phyloP scores from a whole-genome alignment of 768 basidiomycete species.

The Pseudohyphozyma bogoriensis region DNA sequence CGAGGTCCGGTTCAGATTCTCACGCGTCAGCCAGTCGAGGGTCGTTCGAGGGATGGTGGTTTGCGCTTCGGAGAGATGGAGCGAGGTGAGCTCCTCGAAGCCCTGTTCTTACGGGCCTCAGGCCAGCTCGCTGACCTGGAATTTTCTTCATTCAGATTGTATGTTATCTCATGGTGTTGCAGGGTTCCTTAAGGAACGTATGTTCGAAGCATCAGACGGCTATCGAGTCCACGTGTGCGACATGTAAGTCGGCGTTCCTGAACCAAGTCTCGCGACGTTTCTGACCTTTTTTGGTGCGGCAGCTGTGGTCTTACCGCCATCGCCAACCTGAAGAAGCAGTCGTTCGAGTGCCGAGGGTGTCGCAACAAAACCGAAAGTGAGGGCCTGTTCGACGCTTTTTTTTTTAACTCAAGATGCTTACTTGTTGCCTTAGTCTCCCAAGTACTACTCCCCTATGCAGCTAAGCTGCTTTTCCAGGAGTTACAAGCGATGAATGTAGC shows the following conservation, averaged over 20 bases:
- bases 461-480: constrained; percentile 60
- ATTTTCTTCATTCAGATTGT: constrained; percentile 60
- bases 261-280: neutral
- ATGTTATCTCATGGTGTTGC: constrained; percentile 99
- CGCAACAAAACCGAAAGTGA: constrained; percentile 44
- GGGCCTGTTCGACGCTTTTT: constrained; percentile 23
- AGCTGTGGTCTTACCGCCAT: constrained; percentile 95
- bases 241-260: constrained; percentile 52
- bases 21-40: constrained; percentile 95
- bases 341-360: constrained; percentile 94
- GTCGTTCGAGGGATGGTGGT: constrained; percentile 96
- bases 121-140: neutral
- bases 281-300: constrained; percentile 13
- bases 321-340: constrained; percentile 99
- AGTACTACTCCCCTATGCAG: constrained; percentile 79
- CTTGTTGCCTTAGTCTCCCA: constrained; percentile 26
- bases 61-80: constrained; percentile 99
- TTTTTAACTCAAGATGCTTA: constrained; percentile 38
- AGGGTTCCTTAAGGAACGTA: constrained; percentile 65
- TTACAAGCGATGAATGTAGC: constrained; percentile 94
- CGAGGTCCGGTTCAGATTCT: constrained; percentile 95
- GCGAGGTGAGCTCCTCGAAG: constrained; percentile 25
- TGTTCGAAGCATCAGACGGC: constrained; percentile 79
- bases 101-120: too few species aligned
- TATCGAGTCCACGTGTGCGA: constrained; percentile 94